Percentiles rank a stretch among this genome's conserved stretches.
Conservation (phyloP, 1,284 basidiomycete genomes). For the Malassezia arunalokei region DNA sequence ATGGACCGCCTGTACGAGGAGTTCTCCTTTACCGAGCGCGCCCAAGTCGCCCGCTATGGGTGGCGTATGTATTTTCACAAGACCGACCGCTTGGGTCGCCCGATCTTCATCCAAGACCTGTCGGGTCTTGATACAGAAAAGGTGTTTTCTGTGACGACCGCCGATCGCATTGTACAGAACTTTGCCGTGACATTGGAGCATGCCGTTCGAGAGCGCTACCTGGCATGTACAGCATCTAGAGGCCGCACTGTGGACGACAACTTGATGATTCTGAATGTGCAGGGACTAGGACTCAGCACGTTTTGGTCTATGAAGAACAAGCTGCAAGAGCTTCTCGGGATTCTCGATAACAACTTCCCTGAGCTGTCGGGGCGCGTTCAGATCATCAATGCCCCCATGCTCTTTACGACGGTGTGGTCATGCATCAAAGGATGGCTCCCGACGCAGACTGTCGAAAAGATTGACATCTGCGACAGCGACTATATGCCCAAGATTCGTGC, state of each 20-base stretch:
- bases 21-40: conserved; percentile 31
- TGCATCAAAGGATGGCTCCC: conserved; percentile 43
- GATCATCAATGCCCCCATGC: conserved; percentile 42
- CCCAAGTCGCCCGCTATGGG: conserved; percentile 28
- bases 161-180: conserved; percentile 35
- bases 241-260: conserved; percentile 39
- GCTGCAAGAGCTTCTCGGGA: conserved; percentile 31
- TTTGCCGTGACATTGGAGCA: conserved; percentile 41
- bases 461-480: conserved; percentile 36
- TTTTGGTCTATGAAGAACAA: conserved; percentile 41
- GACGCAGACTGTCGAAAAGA: conserved; percentile 33
- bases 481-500: conserved; percentile 23
- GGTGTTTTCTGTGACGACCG: conserved; percentile 29
- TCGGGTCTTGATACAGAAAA: conserved; percentile 26
- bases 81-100: conserved; percentile 32
- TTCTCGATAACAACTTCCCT: conserved; percentile 41
- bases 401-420: conserved; percentile 37
- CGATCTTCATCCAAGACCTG: conserved; percentile 43
- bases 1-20: conserved; percentile 24
- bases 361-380: conserved; percentile 39
- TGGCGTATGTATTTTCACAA: conserved; percentile 46
- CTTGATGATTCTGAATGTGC: conserved; percentile 40
- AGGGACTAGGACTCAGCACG: conserved; percentile 32
- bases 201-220: conserved; percentile 33
- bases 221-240: conserved; percentile 20